Evolutionary conservation across 2,329 filamentous ascomycete genomes (phyloP), one percentile per base, ranked within the genome.

Genomic region (Paraphoma sp.): DNA sequence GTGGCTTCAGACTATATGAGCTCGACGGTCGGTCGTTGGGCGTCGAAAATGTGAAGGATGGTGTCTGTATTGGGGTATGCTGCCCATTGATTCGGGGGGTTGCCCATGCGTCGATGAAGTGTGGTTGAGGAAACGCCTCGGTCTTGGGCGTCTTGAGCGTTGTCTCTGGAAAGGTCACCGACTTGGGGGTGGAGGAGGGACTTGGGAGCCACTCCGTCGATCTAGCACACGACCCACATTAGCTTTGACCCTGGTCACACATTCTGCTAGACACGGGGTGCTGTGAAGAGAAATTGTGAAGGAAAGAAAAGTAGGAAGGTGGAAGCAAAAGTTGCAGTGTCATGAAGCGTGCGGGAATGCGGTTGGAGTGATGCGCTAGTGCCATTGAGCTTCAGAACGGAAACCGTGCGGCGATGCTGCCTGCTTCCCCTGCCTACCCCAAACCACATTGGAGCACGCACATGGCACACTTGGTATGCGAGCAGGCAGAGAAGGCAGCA

Each of bases 21-120:
- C 68, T 75, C 54, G 68, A 68, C 29, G 76, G 71, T 43, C 71
- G 69, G 11, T 74, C 71, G 64, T 70, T 59, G 48, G 74, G 67
- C 17, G 71, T 74, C 47, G 76, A 78, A 41, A 74, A 56, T 62
- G 75, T 71, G 55, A 72, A 70, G 12, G 70, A 72, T 31, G 76
- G 78, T 56, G 80, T 79, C 57, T 80, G 79, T 51, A 67, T 70
- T 44, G 76, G 77, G 52, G 77, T 78, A 50, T 76, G 71, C 45
- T 78, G 75, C 58, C 70, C 76, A 73, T 76, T 75, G 63, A 73
- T 65, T 57, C 69, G 71, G 29, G 80, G 80, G 30, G 80, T 82
- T 44, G 75, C 73, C 73, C 81, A 83, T 60, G 81, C 81, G 74
- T 83, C 81, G 60, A 81, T 76, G 58, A 83, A 83, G 60, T 82